phyloP scores from a whole-genome alignment of 2,329 filamentous ascomycete genomes.

The Canariomyces notabilis region DNA sequence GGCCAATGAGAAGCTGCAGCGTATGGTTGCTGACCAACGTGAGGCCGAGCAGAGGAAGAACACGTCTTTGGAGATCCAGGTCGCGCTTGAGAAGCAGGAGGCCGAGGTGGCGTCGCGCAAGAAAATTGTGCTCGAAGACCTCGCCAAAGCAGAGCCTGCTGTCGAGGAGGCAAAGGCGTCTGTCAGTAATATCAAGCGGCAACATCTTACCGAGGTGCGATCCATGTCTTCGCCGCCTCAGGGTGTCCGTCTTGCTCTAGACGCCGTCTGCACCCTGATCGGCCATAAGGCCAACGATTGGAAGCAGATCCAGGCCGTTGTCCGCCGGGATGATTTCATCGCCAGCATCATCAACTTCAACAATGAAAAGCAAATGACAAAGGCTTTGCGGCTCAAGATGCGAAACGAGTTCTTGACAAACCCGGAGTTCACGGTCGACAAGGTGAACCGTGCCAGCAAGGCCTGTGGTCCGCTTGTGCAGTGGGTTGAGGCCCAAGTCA shows the following conservation, averaged over 20 bases:
- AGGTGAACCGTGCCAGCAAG: slow-evolving; percentile 92
- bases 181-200: slow-evolving; percentile 96
- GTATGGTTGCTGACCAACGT: slow-evolving; percentile 93
- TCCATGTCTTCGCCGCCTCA: slow-evolving; percentile 92
- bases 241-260: slow-evolving; percentile 85
- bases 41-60: slow-evolving; percentile 90
- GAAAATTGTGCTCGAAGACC: slow-evolving; percentile 79
- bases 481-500: slow-evolving; percentile 95
- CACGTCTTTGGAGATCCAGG: slow-evolving; percentile 83
- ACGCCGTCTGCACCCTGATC: slow-evolving; percentile 92
- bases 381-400: slow-evolving; percentile 77
- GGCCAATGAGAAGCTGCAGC: slow-evolving; percentile 93
- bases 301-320: slow-evolving; percentile 84
- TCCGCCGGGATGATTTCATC: slow-evolving; percentile 94
- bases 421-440: slow-evolving; percentile 92
- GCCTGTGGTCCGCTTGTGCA: slow-evolving; percentile 95
- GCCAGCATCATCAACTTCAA: slow-evolving; percentile 96
- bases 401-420: slow-evolving; percentile 86
- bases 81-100: slow-evolving; percentile 82
- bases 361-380: slow-evolving; percentile 93
- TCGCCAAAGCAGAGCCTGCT: slow-evolving; percentile 87
- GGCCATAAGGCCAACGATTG: slow-evolving; percentile 86
- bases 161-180: slow-evolving; percentile 90
- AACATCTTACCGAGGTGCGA: slow-evolving; percentile 94
- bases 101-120: slow-evolving; percentile 76